Percentiles rank a stretch among this genome's conserved stretches.
These are phyloP conservation scores for Quercus parvula DNA, from an alignment of 306 rosid species.

Conservation along the genomic window DNA sequence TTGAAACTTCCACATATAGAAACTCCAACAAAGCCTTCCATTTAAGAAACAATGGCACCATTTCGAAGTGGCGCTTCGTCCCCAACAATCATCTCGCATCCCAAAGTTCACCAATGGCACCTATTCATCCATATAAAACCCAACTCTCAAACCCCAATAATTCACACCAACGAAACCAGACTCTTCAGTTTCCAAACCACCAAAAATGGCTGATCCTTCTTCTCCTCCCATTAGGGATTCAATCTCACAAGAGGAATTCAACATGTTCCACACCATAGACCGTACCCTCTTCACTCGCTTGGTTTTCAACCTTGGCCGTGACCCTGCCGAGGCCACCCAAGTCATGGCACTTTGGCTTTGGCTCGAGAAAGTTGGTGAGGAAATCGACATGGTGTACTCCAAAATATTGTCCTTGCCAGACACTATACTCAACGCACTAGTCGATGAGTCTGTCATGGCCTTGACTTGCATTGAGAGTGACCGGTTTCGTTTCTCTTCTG, in stretches of 20 bases:
- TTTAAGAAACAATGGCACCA: slow-evolving; percentile 18
- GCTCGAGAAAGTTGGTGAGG: slow-evolving; percentile 34
- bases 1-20: neutral
- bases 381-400: slow-evolving; percentile 11
- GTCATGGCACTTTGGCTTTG: slow-evolving; percentile 66
- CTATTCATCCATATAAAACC: slow-evolving; percentile 17
- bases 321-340: slow-evolving; percentile 31
- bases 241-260: slow-evolving; percentile 46
- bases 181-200: too few relatives aligned
- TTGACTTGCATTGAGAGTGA: slow-evolving; percentile 36
- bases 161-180: neutral
- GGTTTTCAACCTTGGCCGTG: slow-evolving; percentile 34
- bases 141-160: neutral
- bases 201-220: slow-evolving; percentile 17
- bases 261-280: slow-evolving; percentile 52
- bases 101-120: slow-evolving; percentile 10
- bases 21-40: slow-evolving; percentile 2
- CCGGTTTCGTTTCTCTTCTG: neutral
- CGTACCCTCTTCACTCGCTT: slow-evolving; percentile 49
- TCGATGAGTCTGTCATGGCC: slow-evolving; percentile 35
- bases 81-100: neutral
- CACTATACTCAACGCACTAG: slow-evolving; percentile 18
- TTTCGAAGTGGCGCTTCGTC: neutral
- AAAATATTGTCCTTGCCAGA: slow-evolving; percentile 35
- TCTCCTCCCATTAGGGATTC: neutral